Evolutionary conservation across 306 rosid genomes (phyloP).

Genomic region (Amphicarpaea edgeworthii): DNA sequence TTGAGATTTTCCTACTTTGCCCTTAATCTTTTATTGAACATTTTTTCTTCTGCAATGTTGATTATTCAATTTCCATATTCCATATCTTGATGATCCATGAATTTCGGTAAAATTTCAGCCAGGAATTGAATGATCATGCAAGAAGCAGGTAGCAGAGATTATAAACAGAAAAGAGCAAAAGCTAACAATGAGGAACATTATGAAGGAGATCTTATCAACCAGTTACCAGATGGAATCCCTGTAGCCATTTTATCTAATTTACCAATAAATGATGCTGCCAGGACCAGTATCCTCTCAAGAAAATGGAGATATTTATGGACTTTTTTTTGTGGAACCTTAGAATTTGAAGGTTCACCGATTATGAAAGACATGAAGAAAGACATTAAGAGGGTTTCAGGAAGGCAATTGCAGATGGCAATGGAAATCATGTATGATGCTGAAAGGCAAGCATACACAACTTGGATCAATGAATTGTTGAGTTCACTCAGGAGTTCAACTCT

Average conservation of each 20-base stretch:
- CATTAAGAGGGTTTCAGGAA: slow-evolving; percentile 6
- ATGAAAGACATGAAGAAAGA: slow-evolving; percentile 50
- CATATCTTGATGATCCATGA: slow-evolving; percentile 26
- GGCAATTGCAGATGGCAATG: slow-evolving; percentile 49
- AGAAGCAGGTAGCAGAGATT: slow-evolving; percentile 34
- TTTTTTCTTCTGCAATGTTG: neutral
- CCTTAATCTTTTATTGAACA: neutral
- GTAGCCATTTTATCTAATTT: slow-evolving; percentile 45
- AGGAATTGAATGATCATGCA: slow-evolving; percentile 41
- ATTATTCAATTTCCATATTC: neutral
- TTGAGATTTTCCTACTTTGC: neutral
- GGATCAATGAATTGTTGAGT: slow-evolving; percentile 48
- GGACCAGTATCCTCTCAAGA: slow-evolving; percentile 51
- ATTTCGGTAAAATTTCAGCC: slow-evolving; percentile 29
- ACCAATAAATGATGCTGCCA: slow-evolving; percentile 48
- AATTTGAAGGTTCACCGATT: slow-evolving; percentile 46
- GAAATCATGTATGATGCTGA: slow-evolving; percentile 51
- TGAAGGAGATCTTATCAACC: slow-evolving; percentile 47
- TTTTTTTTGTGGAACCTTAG: slow-evolving; percentile 44
- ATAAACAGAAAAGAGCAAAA: slow-evolving; percentile 44
- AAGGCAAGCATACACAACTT: slow-evolving; percentile 48
- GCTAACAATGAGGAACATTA: slow-evolving; percentile 5
- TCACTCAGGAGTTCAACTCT: slow-evolving; percentile 41
- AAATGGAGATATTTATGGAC: slow-evolving; percentile 51
- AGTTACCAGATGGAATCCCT: slow-evolving; percentile 52